Percentiles rank a stretch among this genome's conserved stretches.
phyloP scores from a whole-genome alignment of 1,284 basidiomycete species.

The Leccinum pachyderme region DNA sequence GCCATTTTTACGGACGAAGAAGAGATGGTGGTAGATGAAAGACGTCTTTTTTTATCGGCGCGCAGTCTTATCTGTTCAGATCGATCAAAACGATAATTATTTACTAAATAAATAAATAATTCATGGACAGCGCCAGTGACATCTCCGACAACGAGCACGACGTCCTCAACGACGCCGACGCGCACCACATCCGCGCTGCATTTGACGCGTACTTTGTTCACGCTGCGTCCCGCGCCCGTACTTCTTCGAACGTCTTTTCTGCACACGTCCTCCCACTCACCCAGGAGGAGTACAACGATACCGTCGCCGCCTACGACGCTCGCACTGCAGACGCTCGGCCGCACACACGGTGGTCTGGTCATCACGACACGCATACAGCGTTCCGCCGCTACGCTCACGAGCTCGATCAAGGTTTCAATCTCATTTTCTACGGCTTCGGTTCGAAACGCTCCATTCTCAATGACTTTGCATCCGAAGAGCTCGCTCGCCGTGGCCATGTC shows the following conservation, averaged over 20 bases:
- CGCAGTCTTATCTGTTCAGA: constrained; percentile 33
- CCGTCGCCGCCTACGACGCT: constrained; percentile 39
- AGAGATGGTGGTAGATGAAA: constrained; percentile 4
- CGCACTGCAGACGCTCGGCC: constrained; percentile 29
- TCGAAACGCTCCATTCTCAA: constrained; percentile 80
- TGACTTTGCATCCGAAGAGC: constrained; percentile 58
- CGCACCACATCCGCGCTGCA: constrained; percentile 38
- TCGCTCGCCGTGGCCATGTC: constrained; percentile 63
- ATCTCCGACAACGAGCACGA: constrained; percentile 29
- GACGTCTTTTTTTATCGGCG: constrained; percentile 25
- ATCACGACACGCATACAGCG: constrained; percentile 35
- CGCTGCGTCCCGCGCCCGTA: constrained; percentile 59
- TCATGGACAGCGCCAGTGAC: constrained; percentile 31
- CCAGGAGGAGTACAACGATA: constrained; percentile 55
- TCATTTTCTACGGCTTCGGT: constrained; percentile 85
- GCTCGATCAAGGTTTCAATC: constrained; percentile 30
- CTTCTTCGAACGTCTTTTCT: constrained; percentile 78
- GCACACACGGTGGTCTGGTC: constrained; percentile 31
- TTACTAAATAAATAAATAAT: constrained; percentile 17
- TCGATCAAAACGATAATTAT: background rate
- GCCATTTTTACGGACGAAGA: constrained; percentile 42
- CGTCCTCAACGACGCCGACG: constrained; percentile 10
- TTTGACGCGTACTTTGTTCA: constrained; percentile 85
- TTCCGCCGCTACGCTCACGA: constrained; percentile 40
- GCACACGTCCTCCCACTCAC: constrained; percentile 65